A percentile compares a stretch with the other conserved stretches of the same genome.
Evolutionary conservation across 768 basidiomycete genomes (phyloP).

Genomic region (Termitomyces sp.): DNA sequence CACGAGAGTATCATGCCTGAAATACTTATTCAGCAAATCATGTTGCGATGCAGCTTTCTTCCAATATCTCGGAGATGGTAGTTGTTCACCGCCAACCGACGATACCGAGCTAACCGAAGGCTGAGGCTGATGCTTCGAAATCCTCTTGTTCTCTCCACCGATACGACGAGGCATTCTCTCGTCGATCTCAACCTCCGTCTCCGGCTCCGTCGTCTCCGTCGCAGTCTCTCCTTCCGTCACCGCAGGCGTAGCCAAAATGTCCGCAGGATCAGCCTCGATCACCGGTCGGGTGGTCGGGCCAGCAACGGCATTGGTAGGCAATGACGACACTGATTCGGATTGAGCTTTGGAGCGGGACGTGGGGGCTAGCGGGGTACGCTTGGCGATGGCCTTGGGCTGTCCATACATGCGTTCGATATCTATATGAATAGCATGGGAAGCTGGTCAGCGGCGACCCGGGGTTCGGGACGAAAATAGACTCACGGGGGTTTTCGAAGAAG

Average conservation of each 20-base stretch:
- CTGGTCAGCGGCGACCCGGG: background rate
- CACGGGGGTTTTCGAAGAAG: slow-evolving; percentile 96
- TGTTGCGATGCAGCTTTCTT: slow-evolving; percentile 63
- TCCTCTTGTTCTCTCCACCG: slow-evolving; percentile 9
- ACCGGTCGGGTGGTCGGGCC: slow-evolving; percentile 12
- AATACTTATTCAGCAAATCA: slow-evolving; percentile 87
- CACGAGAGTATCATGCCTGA: slow-evolving; percentile 81
- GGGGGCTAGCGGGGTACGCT: slow-evolving; percentile 62
- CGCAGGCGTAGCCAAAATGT: slow-evolving; percentile 50
- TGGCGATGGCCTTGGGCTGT: slow-evolving; percentile 84
- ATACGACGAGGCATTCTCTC: background rate
- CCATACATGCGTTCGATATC: slow-evolving; percentile 96
- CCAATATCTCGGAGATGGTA: background rate
- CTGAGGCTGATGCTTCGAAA: slow-evolving; percentile 26
- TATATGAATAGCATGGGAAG: slow-evolving; percentile 23
- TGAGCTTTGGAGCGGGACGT: slow-evolving; percentile 1
- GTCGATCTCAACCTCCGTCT: slow-evolving; percentile 55
- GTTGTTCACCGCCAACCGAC: slow-evolving; percentile 18
- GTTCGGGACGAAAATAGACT: slow-evolving; percentile 25
- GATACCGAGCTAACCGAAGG: slow-evolving; percentile 32
- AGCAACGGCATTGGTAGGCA: slow-evolving; percentile 12
- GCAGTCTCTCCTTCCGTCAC: slow-evolving; percentile 71
- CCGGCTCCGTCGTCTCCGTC: slow-evolving; percentile 61
- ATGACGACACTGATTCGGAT: background rate
- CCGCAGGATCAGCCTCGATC: slow-evolving; percentile 21